Evolutionary conservation across 495 filamentous ascomycete species (phyloP).

Genomic region (Talaromyces wortmannii): DNA sequence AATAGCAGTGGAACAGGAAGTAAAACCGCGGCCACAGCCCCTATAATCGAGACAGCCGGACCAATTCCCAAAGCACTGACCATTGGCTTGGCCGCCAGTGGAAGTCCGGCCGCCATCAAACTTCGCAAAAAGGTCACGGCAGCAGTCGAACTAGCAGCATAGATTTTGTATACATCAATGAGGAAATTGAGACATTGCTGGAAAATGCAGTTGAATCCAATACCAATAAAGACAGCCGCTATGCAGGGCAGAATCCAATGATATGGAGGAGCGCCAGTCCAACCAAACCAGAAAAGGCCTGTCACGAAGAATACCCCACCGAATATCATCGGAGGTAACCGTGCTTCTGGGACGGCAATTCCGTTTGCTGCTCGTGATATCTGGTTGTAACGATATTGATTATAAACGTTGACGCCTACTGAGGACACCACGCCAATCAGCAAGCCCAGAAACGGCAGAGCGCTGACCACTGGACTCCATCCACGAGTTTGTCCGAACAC

Average conservation of each 20-base stretch:
- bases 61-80: slow-evolving; percentile 21
- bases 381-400: slow-evolving; percentile 17
- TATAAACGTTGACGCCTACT: slow-evolving; percentile 15
- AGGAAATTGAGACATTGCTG: slow-evolving; percentile 33
- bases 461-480: slow-evolving; percentile 13
- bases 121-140: slow-evolving; percentile 31
- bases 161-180: slow-evolving; percentile 26
- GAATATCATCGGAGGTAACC: slow-evolving; percentile 37
- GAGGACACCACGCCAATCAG: slow-evolving; percentile 21
- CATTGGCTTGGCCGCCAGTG: slow-evolving; percentile 27
- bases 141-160: slow-evolving; percentile 26
- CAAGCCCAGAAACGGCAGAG: slow-evolving; percentile 21
- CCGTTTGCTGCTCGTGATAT: slow-evolving; percentile 12
- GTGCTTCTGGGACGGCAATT: slow-evolving; percentile 22
- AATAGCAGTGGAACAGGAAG: slow-evolving; percentile 29
- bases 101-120: slow-evolving; percentile 24
- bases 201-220: slow-evolving; percentile 29
- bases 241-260: slow-evolving; percentile 13
- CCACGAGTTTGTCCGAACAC: slow-evolving; percentile 21
- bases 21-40: slow-evolving; percentile 20
- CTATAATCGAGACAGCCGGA: slow-evolving; percentile 25
- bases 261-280: slow-evolving; percentile 22
- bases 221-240: slow-evolving; percentile 16
- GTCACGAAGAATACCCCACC: slow-evolving; percentile 40
- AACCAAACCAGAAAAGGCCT: slow-evolving; percentile 40